Conservation (phyloP, 768 basidiomycete species). For the Naematelia aurantialba region DNA sequence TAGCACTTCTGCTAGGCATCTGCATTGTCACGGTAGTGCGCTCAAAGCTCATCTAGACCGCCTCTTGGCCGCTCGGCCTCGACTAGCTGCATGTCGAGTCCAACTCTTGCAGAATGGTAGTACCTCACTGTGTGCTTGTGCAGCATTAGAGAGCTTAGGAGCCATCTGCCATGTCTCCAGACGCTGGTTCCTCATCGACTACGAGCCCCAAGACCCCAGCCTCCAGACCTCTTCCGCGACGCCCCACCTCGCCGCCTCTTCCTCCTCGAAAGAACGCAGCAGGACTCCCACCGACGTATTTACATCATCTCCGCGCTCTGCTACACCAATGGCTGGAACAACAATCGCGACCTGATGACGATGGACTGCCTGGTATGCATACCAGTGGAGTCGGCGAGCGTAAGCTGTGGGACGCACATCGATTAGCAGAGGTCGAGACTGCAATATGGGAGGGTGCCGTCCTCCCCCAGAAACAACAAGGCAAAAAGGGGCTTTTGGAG, state of each 20-base stretch:
- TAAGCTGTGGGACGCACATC: conserved; percentile 24
- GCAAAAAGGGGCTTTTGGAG: conserved; percentile 16
- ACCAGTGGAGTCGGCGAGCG: conserved; percentile 1
- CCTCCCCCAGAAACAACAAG: background rate
- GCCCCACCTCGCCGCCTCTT: conserved; percentile 25
- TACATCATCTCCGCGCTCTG: conserved; percentile 27
- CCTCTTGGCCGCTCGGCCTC: no score
- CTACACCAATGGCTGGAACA: conserved; percentile 39
- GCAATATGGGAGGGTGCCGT: conserved; percentile 29
- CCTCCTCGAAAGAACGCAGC: conserved; percentile 31
- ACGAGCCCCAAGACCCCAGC: background rate
- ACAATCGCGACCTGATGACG: conserved; percentile 13
- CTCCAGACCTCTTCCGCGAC: conserved; percentile 1
- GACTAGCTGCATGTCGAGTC: no score
- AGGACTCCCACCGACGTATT: conserved; percentile 36
- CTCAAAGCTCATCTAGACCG: no score
- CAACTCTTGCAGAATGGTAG: no score
- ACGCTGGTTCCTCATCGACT: background rate
- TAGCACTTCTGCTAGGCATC: no score
- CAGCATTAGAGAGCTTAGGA: no score
- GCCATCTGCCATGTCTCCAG: background rate
- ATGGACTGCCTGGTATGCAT: conserved; percentile 17
- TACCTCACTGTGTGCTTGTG: no score
- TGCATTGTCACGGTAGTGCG: no score
- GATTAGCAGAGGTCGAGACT: conserved; percentile 21